Conservation (phyloP, 306 rosid genomes). For the Prunus mongolica region DNA sequence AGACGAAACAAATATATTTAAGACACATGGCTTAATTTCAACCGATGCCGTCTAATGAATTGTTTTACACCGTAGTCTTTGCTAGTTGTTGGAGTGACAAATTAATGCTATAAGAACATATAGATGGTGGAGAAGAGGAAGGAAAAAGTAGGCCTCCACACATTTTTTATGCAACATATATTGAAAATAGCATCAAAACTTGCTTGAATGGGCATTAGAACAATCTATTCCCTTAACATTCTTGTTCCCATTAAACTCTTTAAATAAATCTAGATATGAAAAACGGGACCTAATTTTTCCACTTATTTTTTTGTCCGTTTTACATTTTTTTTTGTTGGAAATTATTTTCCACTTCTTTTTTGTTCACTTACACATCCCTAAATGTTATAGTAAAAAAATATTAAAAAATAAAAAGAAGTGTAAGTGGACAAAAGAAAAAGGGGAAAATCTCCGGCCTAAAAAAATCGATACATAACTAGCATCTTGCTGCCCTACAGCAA, state of each 20-base stretch:
- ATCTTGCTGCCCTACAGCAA: neutral
- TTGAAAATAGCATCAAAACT: neutral
- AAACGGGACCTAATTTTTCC: neutral
- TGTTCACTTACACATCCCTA: too few relatives aligned
- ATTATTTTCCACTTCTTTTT: too few relatives aligned
- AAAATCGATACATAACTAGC: neutral
- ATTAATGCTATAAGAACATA: neutral
- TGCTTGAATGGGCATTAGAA: neutral
- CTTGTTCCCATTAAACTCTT: neutral
- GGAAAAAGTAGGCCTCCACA: neutral
- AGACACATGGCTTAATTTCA: neutral
- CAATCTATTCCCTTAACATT: constrained; percentile 10
- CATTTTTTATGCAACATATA: neutral
- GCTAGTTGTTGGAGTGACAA: neutral
- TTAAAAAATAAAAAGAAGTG: fast-evolving
- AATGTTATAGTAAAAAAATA: too few relatives aligned
- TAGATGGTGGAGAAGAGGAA: neutral
- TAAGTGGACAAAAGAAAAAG: fast-evolving
- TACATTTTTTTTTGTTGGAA: too few relatives aligned
- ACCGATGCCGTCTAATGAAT: neutral
- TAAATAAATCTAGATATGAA: neutral
- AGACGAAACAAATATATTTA: neutral
- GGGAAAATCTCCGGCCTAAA: fast-evolving
- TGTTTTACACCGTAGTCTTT: neutral
- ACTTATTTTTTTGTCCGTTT: neutral